Evolutionary conservation across 148 eudicot species (phyloP), one percentile per base, ranked within the genome.

Genomic region (Polygonum aviculare): DNA sequence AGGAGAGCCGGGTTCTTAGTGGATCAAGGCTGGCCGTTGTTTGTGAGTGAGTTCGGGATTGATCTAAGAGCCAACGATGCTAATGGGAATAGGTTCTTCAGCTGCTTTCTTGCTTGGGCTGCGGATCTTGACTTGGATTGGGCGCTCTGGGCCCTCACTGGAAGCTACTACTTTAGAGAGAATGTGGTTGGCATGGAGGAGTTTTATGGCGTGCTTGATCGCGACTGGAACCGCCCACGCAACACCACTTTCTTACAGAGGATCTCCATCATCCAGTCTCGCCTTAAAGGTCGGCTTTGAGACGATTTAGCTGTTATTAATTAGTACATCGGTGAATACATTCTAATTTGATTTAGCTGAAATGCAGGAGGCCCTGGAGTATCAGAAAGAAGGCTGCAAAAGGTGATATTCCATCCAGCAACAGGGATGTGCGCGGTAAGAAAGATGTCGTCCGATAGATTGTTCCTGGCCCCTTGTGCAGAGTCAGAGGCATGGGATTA

Each of bases 11-110:
- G 86, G 19, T 95, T 89, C 70, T 69, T 89, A 75, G 62, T 93
- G 54, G 85, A 85, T 54, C 83, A 85, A 81, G 96, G 97, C 21
- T 92, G 75, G 82, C 99, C 99, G 15, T 84, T 95, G 83, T 89
- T 95, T 69, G 70, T 95, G 75, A 92, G 96, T 67, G 99, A 95
- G 82, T 95, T 87, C 80, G 99, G 99, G 6, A 75, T 92, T 2
- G 93, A 95, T 57, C 85, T 82, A 35, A 90, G 89, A 78, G 97
- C 91, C 5, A 82, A 62, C 0, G 85, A 84, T 87, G 90, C 76
- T 1, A 87, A 90, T 83, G 96, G 89, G 33, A 93, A 91, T 70
- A 85, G 96, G 85, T 95, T 81, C 83, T 83, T 92, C 65, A 85
- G 80, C 72, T 92, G 99, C 76, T 90, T 95, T 75, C 71, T 90